A percentile compares a stretch with the other conserved stretches of the same genome.
Evolutionary conservation across 345 rosid species (phyloP).

Genomic region (Pugionium dolabratum): DNA sequence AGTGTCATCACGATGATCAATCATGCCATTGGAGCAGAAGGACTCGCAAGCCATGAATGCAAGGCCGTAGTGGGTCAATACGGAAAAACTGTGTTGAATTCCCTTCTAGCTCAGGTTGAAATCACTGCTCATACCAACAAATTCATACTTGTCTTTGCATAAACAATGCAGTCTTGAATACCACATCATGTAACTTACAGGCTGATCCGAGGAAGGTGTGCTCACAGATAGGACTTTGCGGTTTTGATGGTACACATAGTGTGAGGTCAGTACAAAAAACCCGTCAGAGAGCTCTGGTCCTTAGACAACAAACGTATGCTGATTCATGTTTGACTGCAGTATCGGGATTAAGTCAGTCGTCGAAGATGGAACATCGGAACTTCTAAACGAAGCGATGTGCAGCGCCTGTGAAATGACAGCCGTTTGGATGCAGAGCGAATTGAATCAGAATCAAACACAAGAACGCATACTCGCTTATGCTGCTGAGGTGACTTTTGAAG

Average conservation of each 20-base stretch:
- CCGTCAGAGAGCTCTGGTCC: background rate
- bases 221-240: constrained; percentile 78
- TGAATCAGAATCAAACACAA: constrained; percentile 63
- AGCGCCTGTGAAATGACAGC: constrained; percentile 87
- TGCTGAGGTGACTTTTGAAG: constrained; percentile 51
- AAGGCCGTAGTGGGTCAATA: constrained; percentile 63
- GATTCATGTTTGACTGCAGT: constrained; percentile 43
- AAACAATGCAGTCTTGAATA: constrained; percentile 12
- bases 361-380: constrained; percentile 50
- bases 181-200: constrained; percentile 37
- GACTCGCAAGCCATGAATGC: constrained; percentile 75
- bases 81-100: constrained; percentile 68
- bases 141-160: constrained; percentile 12
- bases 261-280: constrained; percentile 51
- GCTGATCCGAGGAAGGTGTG: constrained; percentile 72
- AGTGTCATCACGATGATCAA: constrained; percentile 71
- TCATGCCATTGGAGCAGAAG: constrained; percentile 84
- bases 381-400: constrained; percentile 56
- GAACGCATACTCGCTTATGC: constrained; percentile 73
- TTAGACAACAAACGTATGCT: constrained; percentile 6
- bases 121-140: constrained; percentile 17
- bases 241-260: constrained; percentile 67
- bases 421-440: constrained; percentile 84
- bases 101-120: constrained; percentile 61
- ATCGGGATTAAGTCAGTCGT: constrained; percentile 67